A percentile compares a stretch with the other conserved stretches of the same genome.
Evolutionary conservation across 2,329 filamentous ascomycete species (phyloP).

Genomic region (Scolecobasidium constrictum): DNA sequence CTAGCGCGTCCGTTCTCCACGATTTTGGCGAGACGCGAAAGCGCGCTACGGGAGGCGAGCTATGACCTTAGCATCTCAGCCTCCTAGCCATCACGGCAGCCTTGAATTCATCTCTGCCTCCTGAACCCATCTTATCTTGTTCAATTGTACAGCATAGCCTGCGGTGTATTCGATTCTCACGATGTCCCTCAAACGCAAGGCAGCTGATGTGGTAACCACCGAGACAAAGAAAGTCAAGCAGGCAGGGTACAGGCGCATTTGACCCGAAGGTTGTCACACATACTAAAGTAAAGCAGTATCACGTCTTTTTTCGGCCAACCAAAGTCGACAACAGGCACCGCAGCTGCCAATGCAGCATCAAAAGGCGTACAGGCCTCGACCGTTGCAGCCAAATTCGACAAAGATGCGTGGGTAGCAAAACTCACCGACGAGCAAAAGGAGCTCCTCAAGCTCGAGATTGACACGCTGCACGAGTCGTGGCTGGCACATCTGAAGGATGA

Average conservation of each 20-base stretch:
- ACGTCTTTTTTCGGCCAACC: slow-evolving; percentile 79
- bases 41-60: no score
- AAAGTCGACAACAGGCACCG: slow-evolving; percentile 32
- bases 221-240: slow-evolving; percentile 41
- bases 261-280: no score
- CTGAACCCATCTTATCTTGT: no score
- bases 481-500: slow-evolving; percentile 81
- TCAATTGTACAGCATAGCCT: no score
- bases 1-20: no score
- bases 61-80: no score
- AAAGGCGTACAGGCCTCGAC: slow-evolving; percentile 14
- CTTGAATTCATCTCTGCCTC: no score
- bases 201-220: slow-evolving; percentile 29
- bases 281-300: slow-evolving; percentile 44
- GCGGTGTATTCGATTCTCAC: slow-evolving; percentile 9
- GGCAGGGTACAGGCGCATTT: slow-evolving; percentile 36
- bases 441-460: slow-evolving; percentile 78
- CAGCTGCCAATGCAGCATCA: slow-evolving; percentile 19
- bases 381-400: slow-evolving; percentile 57
- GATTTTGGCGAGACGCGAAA: no score
- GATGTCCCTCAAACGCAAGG: slow-evolving; percentile 43
- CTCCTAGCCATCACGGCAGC: no score
- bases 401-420: slow-evolving; percentile 75
- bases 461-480: slow-evolving; percentile 88
- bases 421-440: slow-evolving; percentile 73